Conservation (phyloP, 1,284 basidiomycete species). For the Agaricales sp. region DNA sequence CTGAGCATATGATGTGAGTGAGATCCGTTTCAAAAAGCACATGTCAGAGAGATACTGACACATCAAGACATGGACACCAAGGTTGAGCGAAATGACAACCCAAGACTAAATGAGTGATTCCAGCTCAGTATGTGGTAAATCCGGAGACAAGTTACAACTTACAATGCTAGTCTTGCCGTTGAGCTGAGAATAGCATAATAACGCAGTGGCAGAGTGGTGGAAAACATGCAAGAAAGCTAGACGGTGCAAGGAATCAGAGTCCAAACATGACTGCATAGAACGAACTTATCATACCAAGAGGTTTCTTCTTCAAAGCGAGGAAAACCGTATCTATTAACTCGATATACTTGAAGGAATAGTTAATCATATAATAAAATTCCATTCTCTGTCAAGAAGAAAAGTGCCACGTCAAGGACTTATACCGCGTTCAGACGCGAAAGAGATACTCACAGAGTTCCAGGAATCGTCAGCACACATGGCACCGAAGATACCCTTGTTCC, state of each 20-base stretch:
- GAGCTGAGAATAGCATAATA: slow-evolving; percentile 91
- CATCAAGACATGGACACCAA: slow-evolving; percentile 96
- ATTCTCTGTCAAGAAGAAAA: slow-evolving; percentile 41
- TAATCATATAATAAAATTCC: slow-evolving; percentile 95
- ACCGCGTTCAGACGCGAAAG: slow-evolving; percentile 8
- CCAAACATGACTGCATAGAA: slow-evolving; percentile 3
- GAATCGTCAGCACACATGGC: slow-evolving; percentile 71
- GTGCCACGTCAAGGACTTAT: slow-evolving; percentile 7
- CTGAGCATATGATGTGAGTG: slow-evolving; percentile 26
- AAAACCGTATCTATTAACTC: slow-evolving; percentile 95
- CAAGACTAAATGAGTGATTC: slow-evolving; percentile 91
- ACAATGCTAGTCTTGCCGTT: slow-evolving; percentile 89
- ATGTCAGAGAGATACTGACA: slow-evolving; percentile 45
- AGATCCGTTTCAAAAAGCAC: not conserved
- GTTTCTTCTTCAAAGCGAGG: slow-evolving; percentile 98
- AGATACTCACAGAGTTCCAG: slow-evolving; percentile 72
- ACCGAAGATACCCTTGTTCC: slow-evolving; percentile 62
- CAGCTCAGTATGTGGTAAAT: slow-evolving; percentile 8
- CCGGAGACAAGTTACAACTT: slow-evolving; percentile 19
- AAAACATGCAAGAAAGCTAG: slow-evolving; percentile 95
- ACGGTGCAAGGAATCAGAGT: slow-evolving; percentile 6
- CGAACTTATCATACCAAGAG: slow-evolving; percentile 54
- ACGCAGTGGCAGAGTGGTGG: slow-evolving; percentile 97
- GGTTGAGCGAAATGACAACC: slow-evolving; percentile 91
- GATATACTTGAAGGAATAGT: slow-evolving; percentile 95